Evolutionary conservation across 1,139 yeast species (phyloP), one percentile per base, ranked within the genome.

Genomic region (Komagataea norvegica): DNA sequence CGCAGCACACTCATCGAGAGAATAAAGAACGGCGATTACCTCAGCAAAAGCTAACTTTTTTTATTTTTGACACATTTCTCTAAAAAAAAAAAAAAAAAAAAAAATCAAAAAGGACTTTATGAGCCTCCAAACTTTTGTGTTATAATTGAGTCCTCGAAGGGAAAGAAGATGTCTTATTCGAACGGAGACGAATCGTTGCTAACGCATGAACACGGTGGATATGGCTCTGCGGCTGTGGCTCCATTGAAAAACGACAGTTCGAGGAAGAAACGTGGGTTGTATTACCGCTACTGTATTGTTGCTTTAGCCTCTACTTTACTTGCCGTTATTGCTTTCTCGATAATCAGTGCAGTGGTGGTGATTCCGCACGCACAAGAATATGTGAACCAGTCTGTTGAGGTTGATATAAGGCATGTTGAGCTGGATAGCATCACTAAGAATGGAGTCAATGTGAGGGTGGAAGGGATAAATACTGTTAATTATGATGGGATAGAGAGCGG

Each of bases 381-480:
- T 31, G 47, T 61, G 6, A 52, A 56, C 4, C 48, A 61, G 25
- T 59, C 65, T 2, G 54, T 56, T 5, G 49, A 46, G 24, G 47
- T 61, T 38, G 55, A 59, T n/a, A 47, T 62, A 4, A 53, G 54
- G 25, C 50, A 55, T 29, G 43, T 63, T 13, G 47, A 46, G n/a
- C 41, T 64, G n/a, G 44, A 55, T 2, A 60, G 61, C 4, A 35
- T 64, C 9, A 46, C 22, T 36, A 55, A 43, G 36, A 43, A 34
- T 43, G 67, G 67, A 0, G 41, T 62, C 8, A 44, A 55, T 21
- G 34, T 64, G 6, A 47, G 51, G 26, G 52, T 62, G 2, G 44
- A 50, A 15, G 67, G 66, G 11, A 36, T 51, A 1, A 49, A 51
- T 33, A 25, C 37, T 3, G 58, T 61, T 33, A 52, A 62, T 29